Base-by-base conservation (phyloP, 140 eudicot species). In the Artemisia princeps region DNA sequence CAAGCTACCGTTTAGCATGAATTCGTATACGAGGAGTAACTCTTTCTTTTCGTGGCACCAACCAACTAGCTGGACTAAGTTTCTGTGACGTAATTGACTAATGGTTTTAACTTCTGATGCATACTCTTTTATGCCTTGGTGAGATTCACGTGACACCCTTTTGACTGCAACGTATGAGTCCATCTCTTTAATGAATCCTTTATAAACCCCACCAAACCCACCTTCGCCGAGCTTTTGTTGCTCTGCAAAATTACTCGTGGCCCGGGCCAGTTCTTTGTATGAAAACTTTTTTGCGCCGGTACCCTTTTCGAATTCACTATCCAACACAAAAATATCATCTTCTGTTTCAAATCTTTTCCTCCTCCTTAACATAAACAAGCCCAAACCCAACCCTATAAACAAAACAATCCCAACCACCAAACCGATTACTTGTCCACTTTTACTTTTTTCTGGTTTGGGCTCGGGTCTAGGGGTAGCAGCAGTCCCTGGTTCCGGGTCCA, bases 91-190 rank as follows among this genome's bases (percentile, higher is more conserved):
- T 63, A 86, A 53, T 10, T 57, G 73, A 58, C 89, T 83, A 68
- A 86, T 86, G 40, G 79, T 83, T 76, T 71, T 83, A 20, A 86
- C 86, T 72, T 86, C 89, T 0, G 94, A 77, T 13, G 86, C 77
- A 10, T 83, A 86, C 74, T 86, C 89, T 51, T 86, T 86, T 60
- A 72, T 12, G 23, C 89, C 94, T 55, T 86, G 89, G 42, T 26
- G 78, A 0, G 94, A 82, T 2, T 65, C 65, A 1, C 74, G 54
- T 11, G 94, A 83, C 49, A 86, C 82, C 68, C 79, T 67, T 53
- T 82, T 86, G 51, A 83, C 89, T 7, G 89, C 89, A 55, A 83
- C 73, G 54, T 65, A 64, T 0, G 68, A 72, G 62, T 74, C 76
- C 28, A 68, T 14, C 62, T 70, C 79, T 10, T 51, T 78, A 44